Evolutionary conservation across 2,329 filamentous ascomycete species (phyloP), one percentile per base, ranked within the genome.

Genomic region (Microdochium nivale): DNA sequence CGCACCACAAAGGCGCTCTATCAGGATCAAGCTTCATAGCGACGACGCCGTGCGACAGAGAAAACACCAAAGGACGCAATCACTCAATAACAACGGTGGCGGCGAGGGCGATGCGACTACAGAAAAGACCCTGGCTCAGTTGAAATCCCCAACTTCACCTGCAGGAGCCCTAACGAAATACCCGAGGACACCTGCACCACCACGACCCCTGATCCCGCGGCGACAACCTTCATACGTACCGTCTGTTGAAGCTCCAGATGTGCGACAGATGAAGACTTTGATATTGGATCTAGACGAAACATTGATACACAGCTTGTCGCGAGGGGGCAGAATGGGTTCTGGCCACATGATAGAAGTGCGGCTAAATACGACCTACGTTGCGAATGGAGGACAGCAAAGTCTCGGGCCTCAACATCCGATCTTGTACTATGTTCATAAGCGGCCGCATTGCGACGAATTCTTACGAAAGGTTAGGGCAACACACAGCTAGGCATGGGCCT

Each of bases 291-390:
- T 99, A 19, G 94, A 99, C 69, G 94, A 99, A 70, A 99, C 94
- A 0, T 73, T 99, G 59, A 99, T 99, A 59, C 94, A 99, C 76
- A 96, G 90, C 69, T 90, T 97, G 79, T 91, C 92, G 54, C 96
- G 96, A 67, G 94, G 94, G 27, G 91, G 92, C 50, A 83, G 92
- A 53, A 96, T 96, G 86, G 92, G 89, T 61, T 92, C 89, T 21
- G 94, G 94, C 19, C 94, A 99, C 70, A 99, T 99, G 94, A 91
- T 99, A 50, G 94, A 99, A 72, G 94, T 99, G 56, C 90, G 90
- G 61, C 78, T 96, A 54, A 88, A 87, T 65, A 85, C 85, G 53
- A 84, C 83, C 55, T 72, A 82, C 51, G 79, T 89, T 46, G 84
- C 82, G 51, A 79, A 81, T 48, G 83, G 81, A 30, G 84, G 86